phyloP scores from a whole-genome alignment of 2,329 filamentous ascomycete genomes.

The Diaporthe caulivora region DNA sequence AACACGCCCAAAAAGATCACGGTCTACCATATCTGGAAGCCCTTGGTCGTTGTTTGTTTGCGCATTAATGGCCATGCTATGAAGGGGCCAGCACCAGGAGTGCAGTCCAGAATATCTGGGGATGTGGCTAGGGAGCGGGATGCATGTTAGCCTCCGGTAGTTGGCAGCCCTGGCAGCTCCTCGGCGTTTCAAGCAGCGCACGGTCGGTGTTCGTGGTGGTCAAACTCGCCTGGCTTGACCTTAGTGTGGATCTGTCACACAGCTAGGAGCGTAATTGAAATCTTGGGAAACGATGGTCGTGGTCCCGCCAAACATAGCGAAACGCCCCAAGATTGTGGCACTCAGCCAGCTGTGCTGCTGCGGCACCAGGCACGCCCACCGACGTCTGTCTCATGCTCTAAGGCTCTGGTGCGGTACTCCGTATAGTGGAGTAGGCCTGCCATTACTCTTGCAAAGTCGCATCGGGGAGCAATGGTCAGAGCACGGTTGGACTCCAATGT shows the following conservation, averaged over 20 bases:
- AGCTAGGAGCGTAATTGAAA: slow-evolving; percentile 26
- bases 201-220: slow-evolving; percentile 26
- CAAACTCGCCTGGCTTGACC: slow-evolving; percentile 24
- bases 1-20: neutral
- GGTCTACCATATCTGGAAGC: slow-evolving; percentile 15
- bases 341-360: neutral
- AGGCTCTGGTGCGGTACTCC: slow-evolving; percentile 7
- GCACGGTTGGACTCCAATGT: slow-evolving; percentile 6
- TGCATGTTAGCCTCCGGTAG: slow-evolving; percentile 22
- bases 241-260: slow-evolving; percentile 31
- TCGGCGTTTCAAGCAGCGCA: slow-evolving; percentile 27
- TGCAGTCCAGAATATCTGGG: slow-evolving; percentile 12
- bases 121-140: slow-evolving; percentile 18
- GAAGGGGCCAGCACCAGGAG: slow-evolving; percentile 8
- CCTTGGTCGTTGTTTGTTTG: slow-evolving; percentile 12
- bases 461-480: neutral
- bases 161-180: slow-evolving; percentile 30
- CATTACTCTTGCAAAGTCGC: slow-evolving; percentile 18
- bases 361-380: neutral
- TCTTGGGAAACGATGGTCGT: slow-evolving; percentile 17
- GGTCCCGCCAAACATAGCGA: slow-evolving; percentile 17
- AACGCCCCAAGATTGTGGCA: slow-evolving; percentile 25
- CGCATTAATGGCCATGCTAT: slow-evolving; percentile 25
- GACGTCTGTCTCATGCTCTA: neutral
- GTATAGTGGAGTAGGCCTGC: neutral